A percentile compares a stretch with the other conserved stretches of the same genome.
Conservation (phyloP, 192 early-diverging fungal species). For the Mortierella hygrophila region DNA sequence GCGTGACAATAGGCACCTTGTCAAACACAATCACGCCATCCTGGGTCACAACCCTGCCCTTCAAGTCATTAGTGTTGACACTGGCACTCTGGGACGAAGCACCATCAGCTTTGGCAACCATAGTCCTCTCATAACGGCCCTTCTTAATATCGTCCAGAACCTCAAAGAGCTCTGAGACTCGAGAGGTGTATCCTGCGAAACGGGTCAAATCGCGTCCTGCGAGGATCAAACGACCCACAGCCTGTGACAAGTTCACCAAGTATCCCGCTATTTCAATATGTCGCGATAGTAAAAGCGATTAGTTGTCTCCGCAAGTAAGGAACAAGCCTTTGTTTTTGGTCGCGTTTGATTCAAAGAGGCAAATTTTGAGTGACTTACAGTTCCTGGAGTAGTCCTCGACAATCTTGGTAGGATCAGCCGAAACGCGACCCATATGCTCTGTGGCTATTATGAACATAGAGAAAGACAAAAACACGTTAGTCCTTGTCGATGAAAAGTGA, state of each 20-base stretch:
- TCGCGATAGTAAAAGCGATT: neutral
- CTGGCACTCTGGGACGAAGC: slow-evolving; percentile 28
- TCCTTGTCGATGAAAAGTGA: neutral
- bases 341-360: neutral
- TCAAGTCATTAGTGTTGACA: slow-evolving; percentile 62
- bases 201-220: slow-evolving; percentile 75
- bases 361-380: slow-evolving; percentile 55
- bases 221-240: slow-evolving; percentile 71
- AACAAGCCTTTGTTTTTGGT: neutral
- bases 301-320: neutral
- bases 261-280: slow-evolving; percentile 66
- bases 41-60: slow-evolving; percentile 63
- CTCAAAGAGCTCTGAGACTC: slow-evolving; percentile 71
- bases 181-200: slow-evolving; percentile 74
- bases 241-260: slow-evolving; percentile 73
- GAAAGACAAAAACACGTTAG: neutral
- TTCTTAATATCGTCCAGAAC: slow-evolving; percentile 67
- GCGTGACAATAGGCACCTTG: slow-evolving; percentile 83
- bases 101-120: slow-evolving; percentile 56
- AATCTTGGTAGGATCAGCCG: slow-evolving; percentile 67
- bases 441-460: slow-evolving; percentile 55
- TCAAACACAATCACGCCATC: slow-evolving; percentile 76
- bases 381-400: slow-evolving; percentile 74
- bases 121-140: slow-evolving; percentile 67
- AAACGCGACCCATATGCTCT: slow-evolving; percentile 63